phyloP scores from a whole-genome alignment of 2,329 filamentous ascomycete genomes.

The Fusarium ramigenum region DNA sequence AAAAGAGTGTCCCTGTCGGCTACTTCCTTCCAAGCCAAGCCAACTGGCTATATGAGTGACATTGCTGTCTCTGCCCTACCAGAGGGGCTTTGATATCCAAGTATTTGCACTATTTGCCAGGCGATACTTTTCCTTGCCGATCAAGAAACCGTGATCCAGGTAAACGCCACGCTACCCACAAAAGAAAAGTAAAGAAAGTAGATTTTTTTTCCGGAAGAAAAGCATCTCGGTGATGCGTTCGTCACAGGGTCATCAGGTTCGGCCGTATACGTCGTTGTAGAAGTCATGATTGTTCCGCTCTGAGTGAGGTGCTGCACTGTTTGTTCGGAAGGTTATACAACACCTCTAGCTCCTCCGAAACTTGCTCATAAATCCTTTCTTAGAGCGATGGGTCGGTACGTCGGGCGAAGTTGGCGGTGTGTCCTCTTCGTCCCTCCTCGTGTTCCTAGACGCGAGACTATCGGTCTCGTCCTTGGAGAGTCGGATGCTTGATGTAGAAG shows the following conservation, averaged over 20 bases:
- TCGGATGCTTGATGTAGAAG: slow-evolving; percentile 47
- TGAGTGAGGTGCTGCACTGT: slow-evolving; percentile 14
- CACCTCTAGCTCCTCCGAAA: slow-evolving; percentile 37
- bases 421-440: slow-evolving; percentile 44
- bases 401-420: slow-evolving; percentile 51
- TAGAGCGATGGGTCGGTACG: slow-evolving; percentile 42
- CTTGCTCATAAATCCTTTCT: slow-evolving; percentile 41
- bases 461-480: slow-evolving; percentile 52
- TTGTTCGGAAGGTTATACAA: slow-evolving; percentile 3
- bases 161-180: slow-evolving; percentile 39
- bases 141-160: neutral
- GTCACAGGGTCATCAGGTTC: slow-evolving; percentile 29
- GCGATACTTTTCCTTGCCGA: neutral
- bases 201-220: neutral
- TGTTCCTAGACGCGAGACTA: slow-evolving; percentile 47
- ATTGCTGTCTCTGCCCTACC: slow-evolving; percentile 34
- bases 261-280: slow-evolving; percentile 34
- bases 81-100: slow-evolving; percentile 35
- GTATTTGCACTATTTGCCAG: slow-evolving; percentile 9
- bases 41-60: slow-evolving; percentile 14
- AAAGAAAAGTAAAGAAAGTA: slow-evolving; percentile 14
- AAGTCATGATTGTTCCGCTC: slow-evolving; percentile 18
- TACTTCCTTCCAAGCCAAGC: slow-evolving; percentile 14
- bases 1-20: slow-evolving; percentile 33
- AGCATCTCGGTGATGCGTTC: slow-evolving; percentile 30